phyloP scores from a whole-genome alignment of 2,329 filamentous ascomycete species.

The Madurella mycetomatis region DNA sequence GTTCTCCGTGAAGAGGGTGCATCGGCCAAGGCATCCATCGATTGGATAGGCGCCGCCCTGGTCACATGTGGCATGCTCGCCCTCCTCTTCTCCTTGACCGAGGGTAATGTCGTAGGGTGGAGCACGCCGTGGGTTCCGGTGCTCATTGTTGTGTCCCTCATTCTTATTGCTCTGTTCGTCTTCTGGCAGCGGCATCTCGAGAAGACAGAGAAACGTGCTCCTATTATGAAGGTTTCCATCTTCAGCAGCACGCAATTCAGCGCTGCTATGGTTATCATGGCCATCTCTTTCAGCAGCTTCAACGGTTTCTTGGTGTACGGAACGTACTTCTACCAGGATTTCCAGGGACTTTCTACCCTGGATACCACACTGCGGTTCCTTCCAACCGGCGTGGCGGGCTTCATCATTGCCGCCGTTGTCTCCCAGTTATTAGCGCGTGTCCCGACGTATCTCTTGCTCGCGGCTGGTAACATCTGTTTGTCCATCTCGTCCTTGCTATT shows the following conservation, averaged over 20 bases:
- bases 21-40: constrained; percentile 46
- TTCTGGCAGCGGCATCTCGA: constrained; percentile 60
- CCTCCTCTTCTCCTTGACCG: constrained; percentile 62
- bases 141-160: constrained; percentile 53
- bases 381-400: constrained; percentile 58
- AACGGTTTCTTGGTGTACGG: constrained; percentile 64
- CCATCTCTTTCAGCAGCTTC: constrained; percentile 62
- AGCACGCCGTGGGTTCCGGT: constrained; percentile 56
- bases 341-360: constrained; percentile 56
- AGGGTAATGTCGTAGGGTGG: constrained; percentile 69
- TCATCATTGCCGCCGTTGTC: constrained; percentile 52
- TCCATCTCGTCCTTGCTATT: constrained; percentile 56
- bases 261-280: constrained; percentile 61
- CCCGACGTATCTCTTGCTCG: constrained; percentile 53
- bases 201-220: constrained; percentile 43
- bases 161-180: constrained; percentile 53
- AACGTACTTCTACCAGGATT: constrained; percentile 68
- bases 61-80: constrained; percentile 59
- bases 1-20: constrained; percentile 27
- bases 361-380: constrained; percentile 66
- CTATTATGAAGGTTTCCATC: constrained; percentile 63
- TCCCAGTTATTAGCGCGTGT: constrained; percentile 54
- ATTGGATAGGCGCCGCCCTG: constrained; percentile 62
- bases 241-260: constrained; percentile 58
- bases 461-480: constrained; percentile 53